A percentile compares a stretch with the other conserved stretches of the same genome.
phyloP scores from a whole-genome alignment of 306 rosid species.

The Herpetospermum pedunculosum region DNA sequence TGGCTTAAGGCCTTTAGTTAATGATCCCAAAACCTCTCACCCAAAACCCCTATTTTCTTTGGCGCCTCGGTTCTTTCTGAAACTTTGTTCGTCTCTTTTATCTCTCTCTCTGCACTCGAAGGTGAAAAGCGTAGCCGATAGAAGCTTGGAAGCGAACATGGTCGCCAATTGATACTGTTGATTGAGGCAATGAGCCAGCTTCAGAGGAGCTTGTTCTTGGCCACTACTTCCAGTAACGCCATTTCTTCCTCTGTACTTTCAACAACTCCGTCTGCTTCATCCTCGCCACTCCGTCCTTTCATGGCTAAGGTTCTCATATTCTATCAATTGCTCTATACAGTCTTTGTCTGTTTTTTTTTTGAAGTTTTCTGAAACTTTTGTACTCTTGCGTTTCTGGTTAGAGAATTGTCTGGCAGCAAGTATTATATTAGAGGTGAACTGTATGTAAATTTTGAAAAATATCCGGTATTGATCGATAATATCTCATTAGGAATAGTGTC shows the following conservation, averaged over 20 bases:
- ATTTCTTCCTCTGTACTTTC: slow-evolving; percentile 23
- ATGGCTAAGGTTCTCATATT: slow-evolving; percentile 35
- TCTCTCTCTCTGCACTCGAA: background rate
- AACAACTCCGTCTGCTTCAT: slow-evolving; percentile 19
- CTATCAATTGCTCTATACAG: background rate
- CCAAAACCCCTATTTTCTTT: background rate
- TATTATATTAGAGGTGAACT: background rate
- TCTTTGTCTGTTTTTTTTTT: background rate
- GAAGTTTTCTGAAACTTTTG: background rate
- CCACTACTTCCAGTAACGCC: slow-evolving; percentile 15
- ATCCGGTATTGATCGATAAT: background rate
- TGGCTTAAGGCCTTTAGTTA: background rate
- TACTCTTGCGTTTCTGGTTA: background rate
- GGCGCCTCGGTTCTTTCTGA: background rate
- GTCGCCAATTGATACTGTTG: slow-evolving; percentile 15
- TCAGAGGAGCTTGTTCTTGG: slow-evolving; percentile 35
- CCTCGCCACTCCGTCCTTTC: slow-evolving; percentile 29
- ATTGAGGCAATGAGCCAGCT: slow-evolving; percentile 38
- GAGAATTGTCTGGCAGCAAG: background rate
- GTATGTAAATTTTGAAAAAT: background rate
- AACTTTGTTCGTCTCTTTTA: background rate
- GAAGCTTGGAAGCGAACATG: background rate
- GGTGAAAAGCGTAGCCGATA: background rate
- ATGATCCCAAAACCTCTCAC: slow-evolving; percentile 1
- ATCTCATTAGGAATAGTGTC: background rate